Base-by-base conservation (phyloP, 148 eudicot genomes). In the Rhododendron simsii region DNA sequence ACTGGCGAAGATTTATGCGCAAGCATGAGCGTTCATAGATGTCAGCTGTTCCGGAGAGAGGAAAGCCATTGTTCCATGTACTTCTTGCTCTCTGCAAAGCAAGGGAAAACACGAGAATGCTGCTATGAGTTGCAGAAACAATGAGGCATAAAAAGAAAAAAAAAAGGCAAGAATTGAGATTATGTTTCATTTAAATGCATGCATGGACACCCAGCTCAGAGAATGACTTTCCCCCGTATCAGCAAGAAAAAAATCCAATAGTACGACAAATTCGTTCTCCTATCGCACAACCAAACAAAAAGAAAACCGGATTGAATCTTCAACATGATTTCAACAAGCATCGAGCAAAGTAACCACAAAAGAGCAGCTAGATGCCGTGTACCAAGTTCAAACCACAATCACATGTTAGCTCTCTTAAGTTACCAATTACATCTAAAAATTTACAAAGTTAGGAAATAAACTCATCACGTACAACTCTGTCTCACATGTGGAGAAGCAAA, bases 11-110 rank as follows among this genome's bases (percentile, higher is more conserved):
- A 65, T 45, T 83, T 45, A 65, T 23, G 76, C 4, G 41, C 57
- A 80, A 57, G 41, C 63, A 44, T 48, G 41, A 48, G 79, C 63
- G 51, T 33, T 61, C 53, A 30, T 5, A 5, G 14, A 76, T 51
- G 87, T 94, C 91, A 91, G 91, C 67, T 75, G 87, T 76, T 87
- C 73, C 83, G 92, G 65, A 94, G 92, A 78, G 93, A 90, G 75
- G 94, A 92, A 61, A 94, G 91, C 97, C 95, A 94, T 80, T 89
- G 93, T 81, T 93, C 95, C 89, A 91, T 85, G 81, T 83, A 90
- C 87, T 89, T 89, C 84, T 91, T 91, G 84, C 79, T 87, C 79
- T 87, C 88, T 87, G 88, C 57, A 35, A 33, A 63, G 26, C 3
- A 77, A 30, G 35, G 21, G 76, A 57, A 73, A 44, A 8, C 28